Evolutionary conservation across 192 early-diverging fungal genomes (phyloP).

Genomic region (Globomyces pollinis-pini): DNA sequence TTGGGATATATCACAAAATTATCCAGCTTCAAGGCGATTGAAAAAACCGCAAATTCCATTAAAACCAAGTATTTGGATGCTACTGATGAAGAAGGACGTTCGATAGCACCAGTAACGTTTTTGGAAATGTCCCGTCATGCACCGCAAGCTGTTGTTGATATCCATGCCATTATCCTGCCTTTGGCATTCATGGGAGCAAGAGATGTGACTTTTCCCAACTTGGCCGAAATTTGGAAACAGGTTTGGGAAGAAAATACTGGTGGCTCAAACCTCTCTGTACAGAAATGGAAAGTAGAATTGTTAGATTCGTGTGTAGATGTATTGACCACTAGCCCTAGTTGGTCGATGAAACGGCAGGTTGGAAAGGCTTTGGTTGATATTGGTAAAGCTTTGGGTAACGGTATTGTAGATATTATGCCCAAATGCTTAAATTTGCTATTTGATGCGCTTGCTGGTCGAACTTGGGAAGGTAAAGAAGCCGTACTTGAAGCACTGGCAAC

Average conservation of each 20-base stretch:
- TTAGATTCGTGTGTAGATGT: constrained; percentile 44
- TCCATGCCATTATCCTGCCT: constrained; percentile 56
- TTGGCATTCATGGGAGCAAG: constrained; percentile 62
- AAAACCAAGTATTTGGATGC: constrained; percentile 67
- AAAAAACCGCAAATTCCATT: constrained; percentile 63
- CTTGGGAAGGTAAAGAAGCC: constrained; percentile 77
- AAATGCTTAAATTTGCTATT: constrained; percentile 53
- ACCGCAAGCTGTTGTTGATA: constrained; percentile 44
- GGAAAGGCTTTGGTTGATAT: constrained; percentile 58
- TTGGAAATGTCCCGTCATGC: constrained; percentile 66
- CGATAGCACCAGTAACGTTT: constrained; percentile 54
- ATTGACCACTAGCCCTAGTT: constrained; percentile 52
- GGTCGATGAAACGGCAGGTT: constrained; percentile 71
- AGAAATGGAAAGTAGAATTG: constrained; percentile 59
- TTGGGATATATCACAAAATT: constrained; percentile 64
- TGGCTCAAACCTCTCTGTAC: constrained; percentile 53
- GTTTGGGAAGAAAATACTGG: constrained; percentile 71
- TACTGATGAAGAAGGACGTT: constrained; percentile 63
- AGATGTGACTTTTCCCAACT: constrained; percentile 42
- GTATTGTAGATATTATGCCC: constrained; percentile 35
- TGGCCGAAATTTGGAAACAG: constrained; percentile 58
- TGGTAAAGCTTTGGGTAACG: constrained; percentile 40
- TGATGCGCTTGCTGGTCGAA: constrained; percentile 55
- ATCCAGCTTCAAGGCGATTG: constrained; percentile 36
- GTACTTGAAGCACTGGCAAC: constrained; percentile 57